Evolutionary conservation across 140 eudicot genomes (phyloP).

Genomic region (Senecio squalidus): DNA sequence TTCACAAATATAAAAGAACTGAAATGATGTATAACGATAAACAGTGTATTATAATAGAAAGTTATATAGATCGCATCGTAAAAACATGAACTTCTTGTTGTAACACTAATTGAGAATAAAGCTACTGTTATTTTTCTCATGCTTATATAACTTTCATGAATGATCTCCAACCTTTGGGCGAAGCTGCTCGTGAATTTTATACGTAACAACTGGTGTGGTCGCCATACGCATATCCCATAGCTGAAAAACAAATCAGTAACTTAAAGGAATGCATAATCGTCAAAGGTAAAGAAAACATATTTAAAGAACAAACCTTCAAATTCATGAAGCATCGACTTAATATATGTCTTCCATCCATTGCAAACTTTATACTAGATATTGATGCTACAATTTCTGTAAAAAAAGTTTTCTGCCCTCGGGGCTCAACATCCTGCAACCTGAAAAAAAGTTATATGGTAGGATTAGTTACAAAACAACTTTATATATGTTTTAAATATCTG

Average conservation of each 20-base stretch:
- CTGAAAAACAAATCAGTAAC: conserved; percentile 28
- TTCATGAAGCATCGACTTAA: conserved; percentile 83
- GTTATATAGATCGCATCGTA: no score
- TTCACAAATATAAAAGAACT: no score
- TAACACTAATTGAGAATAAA: no score
- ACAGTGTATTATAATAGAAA: no score
- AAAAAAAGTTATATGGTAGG: neutral
- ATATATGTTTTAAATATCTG: no score
- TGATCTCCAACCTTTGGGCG: conserved; percentile 57
- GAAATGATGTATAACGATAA: no score
- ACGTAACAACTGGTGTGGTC: conserved; percentile 50
- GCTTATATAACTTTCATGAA: neutral
- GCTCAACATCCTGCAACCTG: conserved; percentile 59
- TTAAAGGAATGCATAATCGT: neutral
- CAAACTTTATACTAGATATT: conserved; percentile 64
- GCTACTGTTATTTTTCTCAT: no score
- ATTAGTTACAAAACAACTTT: no score
- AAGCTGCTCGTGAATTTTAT: conserved; percentile 70
- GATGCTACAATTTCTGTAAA: conserved; percentile 79
- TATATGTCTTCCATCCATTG: conserved; percentile 62
- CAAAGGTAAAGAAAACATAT: neutral
- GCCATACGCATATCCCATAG: conserved; percentile 78
- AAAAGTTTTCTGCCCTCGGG: conserved; percentile 56
- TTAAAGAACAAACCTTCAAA: conserved; percentile 44
- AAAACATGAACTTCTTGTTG: no score